phyloP scores from a whole-genome alignment of 768 basidiomycete species.

The Harrya chromipes region DNA sequence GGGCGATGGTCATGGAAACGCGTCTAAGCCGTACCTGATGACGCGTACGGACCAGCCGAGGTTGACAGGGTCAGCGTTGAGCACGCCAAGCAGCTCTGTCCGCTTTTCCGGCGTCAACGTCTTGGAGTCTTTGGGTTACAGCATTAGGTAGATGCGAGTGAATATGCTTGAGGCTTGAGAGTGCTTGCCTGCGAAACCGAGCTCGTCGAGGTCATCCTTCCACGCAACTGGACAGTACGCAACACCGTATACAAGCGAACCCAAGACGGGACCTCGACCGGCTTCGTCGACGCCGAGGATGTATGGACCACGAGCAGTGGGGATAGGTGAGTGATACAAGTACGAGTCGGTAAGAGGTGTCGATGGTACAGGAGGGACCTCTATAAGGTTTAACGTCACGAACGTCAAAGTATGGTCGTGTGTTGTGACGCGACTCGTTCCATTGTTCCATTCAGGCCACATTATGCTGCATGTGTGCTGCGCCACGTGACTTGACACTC shows the following conservation, averaged over 20 bases:
- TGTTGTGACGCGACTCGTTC: too few species aligned
- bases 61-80: slow-evolving; percentile 67
- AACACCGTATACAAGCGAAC: slow-evolving; percentile 93
- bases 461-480: too few species aligned
- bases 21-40: slow-evolving; percentile 44
- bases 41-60: slow-evolving; percentile 83
- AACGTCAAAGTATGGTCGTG: too few species aligned
- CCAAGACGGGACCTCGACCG: slow-evolving; percentile 91
- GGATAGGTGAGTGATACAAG: slow-evolving; percentile 44
- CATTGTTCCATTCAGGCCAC: too few species aligned
- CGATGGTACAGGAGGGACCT: too few species aligned
- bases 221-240: slow-evolving; percentile 88
- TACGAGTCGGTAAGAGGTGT: slow-evolving; percentile 65
- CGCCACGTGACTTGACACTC: too few species aligned
- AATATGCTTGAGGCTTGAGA: background rate
- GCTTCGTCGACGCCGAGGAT: slow-evolving; percentile 99
- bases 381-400: too few species aligned
- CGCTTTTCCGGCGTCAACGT: slow-evolving; percentile 73
- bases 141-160: background rate
- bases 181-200: slow-evolving; percentile 86
- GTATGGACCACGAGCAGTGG: slow-evolving; percentile 65
- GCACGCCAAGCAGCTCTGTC: slow-evolving; percentile 56
- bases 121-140: slow-evolving; percentile 73
- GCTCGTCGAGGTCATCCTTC: slow-evolving; percentile 62
- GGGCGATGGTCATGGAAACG: background rate